A percentile compares a stretch with the other conserved stretches of the same genome.
These are phyloP conservation scores for Lichtheimia ramosa DNA, from an alignment of 371 early-diverging fungal species.

Conservation along the genomic window DNA sequence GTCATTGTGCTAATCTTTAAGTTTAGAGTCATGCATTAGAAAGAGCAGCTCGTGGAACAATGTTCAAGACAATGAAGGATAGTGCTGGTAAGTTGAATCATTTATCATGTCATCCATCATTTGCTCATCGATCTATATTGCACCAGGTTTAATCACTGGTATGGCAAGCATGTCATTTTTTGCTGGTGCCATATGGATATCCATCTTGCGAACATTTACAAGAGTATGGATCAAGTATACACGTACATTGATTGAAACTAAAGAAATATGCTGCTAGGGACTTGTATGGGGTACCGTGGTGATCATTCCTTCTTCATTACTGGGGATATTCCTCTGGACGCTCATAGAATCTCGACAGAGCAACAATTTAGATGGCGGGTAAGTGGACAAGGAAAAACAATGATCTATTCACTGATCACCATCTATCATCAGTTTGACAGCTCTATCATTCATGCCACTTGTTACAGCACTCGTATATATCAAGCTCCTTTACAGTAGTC, in stretches of 20 bases:
- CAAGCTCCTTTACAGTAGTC: conserved; percentile 30
- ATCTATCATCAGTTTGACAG: conserved; percentile 41
- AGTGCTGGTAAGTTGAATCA: conserved; percentile 48
- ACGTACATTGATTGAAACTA: neutral
- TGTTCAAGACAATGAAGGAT: conserved; percentile 53
- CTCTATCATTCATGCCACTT: conserved; percentile 56
- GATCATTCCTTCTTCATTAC: conserved; percentile 52
- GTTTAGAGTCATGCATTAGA: conserved; percentile 37
- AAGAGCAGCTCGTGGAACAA: conserved; percentile 40
- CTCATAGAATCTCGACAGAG: conserved; percentile 51
- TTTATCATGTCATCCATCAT: neutral
- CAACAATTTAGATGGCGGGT: conserved; percentile 36
- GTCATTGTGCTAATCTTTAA: neutral
- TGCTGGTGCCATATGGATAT: conserved; percentile 54
- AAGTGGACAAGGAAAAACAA: neutral
- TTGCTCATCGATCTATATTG: neutral
- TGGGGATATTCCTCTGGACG: conserved; percentile 60
- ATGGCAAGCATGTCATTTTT: conserved; percentile 48
- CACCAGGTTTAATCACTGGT: conserved; percentile 53
- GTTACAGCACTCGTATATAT: conserved; percentile 43
- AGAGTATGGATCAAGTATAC: conserved; percentile 32
- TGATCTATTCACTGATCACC: too few species aligned
- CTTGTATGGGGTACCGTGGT: conserved; percentile 66
- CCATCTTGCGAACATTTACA: conserved; percentile 52
- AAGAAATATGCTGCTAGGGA: neutral